Base-by-base conservation (phyloP, 768 basidiomycete species). In the Suillus ampliporus region DNA sequence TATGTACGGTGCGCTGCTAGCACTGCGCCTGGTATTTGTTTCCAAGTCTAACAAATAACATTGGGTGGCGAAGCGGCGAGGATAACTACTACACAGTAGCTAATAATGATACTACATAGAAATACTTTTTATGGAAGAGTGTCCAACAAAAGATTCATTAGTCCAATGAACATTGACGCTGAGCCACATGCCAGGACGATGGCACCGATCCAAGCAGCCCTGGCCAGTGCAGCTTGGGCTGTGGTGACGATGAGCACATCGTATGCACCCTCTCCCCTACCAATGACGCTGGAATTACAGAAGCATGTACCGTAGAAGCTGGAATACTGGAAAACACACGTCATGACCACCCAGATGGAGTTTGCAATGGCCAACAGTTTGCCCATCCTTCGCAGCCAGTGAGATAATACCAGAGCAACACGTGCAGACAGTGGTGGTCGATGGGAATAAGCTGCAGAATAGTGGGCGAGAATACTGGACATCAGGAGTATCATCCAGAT, bases 241-340 rank as follows among this genome's bases (percentile, higher is more conserved):
- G 46, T 4, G 3, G 46, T 47, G 23, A 23, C 46, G 3, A 47
- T 23, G 23, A 47, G 23, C 14, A 21, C 23, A 47, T 23, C 9
- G 23, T 47, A 47, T 47, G 13, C 14, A 68, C 40, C 21, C 5
- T 23, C 7, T 47, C 46, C 46, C 23, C 23, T 23, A 21, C 44
- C 21, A 4, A 48, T 17, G 1, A 68, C 67, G 28, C 58, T 66
- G 14, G 67, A 58, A 51, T 70, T 68, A 58, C 71, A 72, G 43
- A 65, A 71, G 47, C 71, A 72, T n/a, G 59, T 53, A 53, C 65
- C 63, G 59, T 57, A 72, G 23, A 67, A 37, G 47, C 63, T 65
- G 21, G 62, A 63, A 58, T 71, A 72, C 37, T 68, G 68, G 23
- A 71, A 61, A 15, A 72, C 19, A 63, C 69, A 71, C 19, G 60